Conservation (phyloP, 2,329 filamentous ascomycete species). For the Aspergillaceae sp. region DNA sequence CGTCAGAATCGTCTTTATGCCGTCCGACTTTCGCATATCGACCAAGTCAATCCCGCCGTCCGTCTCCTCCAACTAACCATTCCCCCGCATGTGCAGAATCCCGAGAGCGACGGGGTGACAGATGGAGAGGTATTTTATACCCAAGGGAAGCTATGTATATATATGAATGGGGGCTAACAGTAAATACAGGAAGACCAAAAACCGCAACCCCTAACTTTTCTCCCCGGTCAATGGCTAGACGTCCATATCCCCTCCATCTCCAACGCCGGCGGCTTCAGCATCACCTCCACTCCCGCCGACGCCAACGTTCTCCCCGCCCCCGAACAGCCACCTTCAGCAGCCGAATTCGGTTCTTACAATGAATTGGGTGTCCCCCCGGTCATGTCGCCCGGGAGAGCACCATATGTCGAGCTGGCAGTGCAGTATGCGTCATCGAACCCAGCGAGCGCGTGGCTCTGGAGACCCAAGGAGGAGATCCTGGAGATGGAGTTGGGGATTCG, state of each 20-base stretch:
- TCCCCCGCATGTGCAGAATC: conserved; percentile 34
- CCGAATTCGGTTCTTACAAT: conserved; percentile 9
- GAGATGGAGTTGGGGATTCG: conserved; percentile 55
- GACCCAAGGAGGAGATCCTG: conserved; percentile 46
- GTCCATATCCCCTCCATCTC: conserved; percentile 61
- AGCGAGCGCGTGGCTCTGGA: conserved; percentile 70
- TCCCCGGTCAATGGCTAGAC: conserved; percentile 83
- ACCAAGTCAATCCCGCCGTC: conserved; percentile 57
- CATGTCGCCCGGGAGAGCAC: conserved; percentile 19
- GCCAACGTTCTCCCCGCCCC: conserved; percentile 31
- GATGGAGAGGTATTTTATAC: conserved; percentile 41
- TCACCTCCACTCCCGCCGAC: conserved; percentile 63
- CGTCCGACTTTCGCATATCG: conserved; percentile 54
- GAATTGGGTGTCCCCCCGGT: conserved; percentile 13
- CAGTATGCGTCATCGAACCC: conserved; percentile 64
- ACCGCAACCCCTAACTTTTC: conserved; percentile 49
- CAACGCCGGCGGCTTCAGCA: conserved; percentile 77
- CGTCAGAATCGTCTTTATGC: conserved; percentile 57
- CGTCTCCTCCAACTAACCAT: conserved; percentile 60
- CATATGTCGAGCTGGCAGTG: conserved; percentile 69
- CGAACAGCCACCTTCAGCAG: conserved; percentile 8
- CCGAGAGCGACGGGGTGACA: conserved; percentile 13
- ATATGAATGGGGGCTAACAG: conserved; percentile 1
- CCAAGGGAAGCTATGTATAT: not conserved
- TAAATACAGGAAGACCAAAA: conserved; percentile 9